Conservation (phyloP, 768 basidiomycete species). For the Tylopilus sp. region DNA sequence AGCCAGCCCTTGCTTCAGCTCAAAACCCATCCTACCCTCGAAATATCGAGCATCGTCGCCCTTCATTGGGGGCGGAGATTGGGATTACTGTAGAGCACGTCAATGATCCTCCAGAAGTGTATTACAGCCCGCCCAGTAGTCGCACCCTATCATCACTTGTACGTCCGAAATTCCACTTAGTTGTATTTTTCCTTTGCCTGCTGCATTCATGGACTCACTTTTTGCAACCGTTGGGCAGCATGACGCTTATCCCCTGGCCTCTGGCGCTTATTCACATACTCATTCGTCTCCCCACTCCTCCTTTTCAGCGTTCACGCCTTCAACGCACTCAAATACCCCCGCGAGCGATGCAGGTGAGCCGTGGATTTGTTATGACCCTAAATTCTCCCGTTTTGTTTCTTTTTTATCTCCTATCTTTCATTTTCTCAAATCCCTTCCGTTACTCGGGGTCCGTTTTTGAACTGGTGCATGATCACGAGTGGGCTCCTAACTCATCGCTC, state of each 20-base stretch:
- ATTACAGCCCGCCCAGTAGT: slow-evolving; percentile 13
- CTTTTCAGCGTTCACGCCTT: slow-evolving; percentile 21
- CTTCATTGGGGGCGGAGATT: slow-evolving; percentile 6
- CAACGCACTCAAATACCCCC: slow-evolving; percentile 25
- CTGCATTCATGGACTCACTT: not conserved
- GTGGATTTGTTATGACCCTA: not conserved
- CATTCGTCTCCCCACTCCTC: slow-evolving; percentile 20
- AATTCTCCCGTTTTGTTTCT: not conserved
- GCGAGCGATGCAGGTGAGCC: slow-evolving; percentile 28
- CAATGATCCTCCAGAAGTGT: slow-evolving; percentile 5
- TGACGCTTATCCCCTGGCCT: not conserved
- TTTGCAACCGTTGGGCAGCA: slow-evolving; percentile 11
- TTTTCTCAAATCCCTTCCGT: not conserved
- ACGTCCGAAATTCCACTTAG: slow-evolving; percentile 5
- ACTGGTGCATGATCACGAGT: not conserved
- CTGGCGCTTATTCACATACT: slow-evolving; percentile 2
- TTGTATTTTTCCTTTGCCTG: not conserved
- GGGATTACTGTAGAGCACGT: slow-evolving; percentile 20
- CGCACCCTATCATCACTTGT: slow-evolving; percentile 25
- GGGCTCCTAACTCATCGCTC: not conserved
- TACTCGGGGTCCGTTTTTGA: not conserved
- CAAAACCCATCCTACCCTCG: slow-evolving; percentile 6
- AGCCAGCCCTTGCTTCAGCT: not conserved
- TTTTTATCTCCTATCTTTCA: not conserved
- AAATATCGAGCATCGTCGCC: slow-evolving; percentile 4